Evolutionary conservation across 805 yeast species (phyloP), one percentile per base, ranked within the genome.

Genomic region (Grigorovia transvaalensis): DNA sequence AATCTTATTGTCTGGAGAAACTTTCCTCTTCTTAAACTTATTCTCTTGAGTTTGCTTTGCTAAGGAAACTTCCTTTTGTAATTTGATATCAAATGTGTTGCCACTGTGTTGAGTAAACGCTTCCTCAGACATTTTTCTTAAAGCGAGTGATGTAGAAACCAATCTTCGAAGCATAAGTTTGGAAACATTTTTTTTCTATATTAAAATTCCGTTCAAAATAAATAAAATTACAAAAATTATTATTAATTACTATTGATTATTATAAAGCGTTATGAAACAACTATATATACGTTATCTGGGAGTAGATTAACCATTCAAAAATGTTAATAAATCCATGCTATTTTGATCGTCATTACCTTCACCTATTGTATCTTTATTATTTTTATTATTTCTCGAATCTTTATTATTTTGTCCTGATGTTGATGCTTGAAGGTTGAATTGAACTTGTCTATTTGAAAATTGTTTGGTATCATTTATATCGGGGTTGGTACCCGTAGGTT

Each of bases 281-380:
- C 38, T 33, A 33, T 33, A 33, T 33, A 33, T 33, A 33, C 38
- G 8, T 5, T 33, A 33, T 18, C 27, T 23, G 42, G n/a, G 17
- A 38, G 4, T 7, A 15, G 12, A 38, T 38, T 38, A 38, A 38
- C 42, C 65, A 38, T 65, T 59, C 35, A 64, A 56, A 53, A 64
- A 64, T 51, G 62, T 59, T 47, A 64, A 51, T 43, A 64, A 50
- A 50, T 59, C 65, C 52, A 63, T 54, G 17, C 42, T n/a, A 38
- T 23, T 19, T 23, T 23, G 15, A 17, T 40, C 19, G 9, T 35
- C 29, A 35, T 17, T 20, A 38, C 43, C 33, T 29, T 27, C 49
- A 19, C 20, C 33, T 45, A 12, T 9, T 33, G 38, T 5, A 33
- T 38, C 18, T 3, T n/a, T 38, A 38, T n/a, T 3, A 38, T 13